Evolutionary conservation across 106 monocot genomes (phyloP).

Genomic region (Allium fistulosum): DNA sequence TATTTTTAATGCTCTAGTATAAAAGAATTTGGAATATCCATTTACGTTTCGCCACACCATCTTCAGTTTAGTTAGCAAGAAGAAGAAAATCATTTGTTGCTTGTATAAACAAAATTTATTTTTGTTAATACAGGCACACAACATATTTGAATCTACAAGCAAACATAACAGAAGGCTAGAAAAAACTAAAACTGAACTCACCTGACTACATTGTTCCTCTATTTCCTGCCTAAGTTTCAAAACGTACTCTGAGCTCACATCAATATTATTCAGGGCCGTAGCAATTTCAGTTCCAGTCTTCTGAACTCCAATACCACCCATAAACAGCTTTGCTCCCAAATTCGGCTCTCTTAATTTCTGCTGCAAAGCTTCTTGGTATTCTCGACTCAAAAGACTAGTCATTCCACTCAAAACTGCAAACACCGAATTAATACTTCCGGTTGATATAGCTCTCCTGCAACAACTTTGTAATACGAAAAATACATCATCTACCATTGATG

Average conservation of each 20-base stretch:
- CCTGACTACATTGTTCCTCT: slow-evolving; percentile 83
- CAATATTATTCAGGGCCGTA: slow-evolving; percentile 86
- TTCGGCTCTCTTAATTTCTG: slow-evolving; percentile 89
- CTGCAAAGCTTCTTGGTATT: slow-evolving; percentile 93
- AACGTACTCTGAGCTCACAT: slow-evolving; percentile 89
- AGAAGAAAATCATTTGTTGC: too few relatives aligned
- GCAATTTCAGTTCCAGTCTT: slow-evolving; percentile 86
- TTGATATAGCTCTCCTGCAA: slow-evolving; percentile 79
- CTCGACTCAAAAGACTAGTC: slow-evolving; percentile 63
- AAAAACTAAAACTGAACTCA: slow-evolving; percentile 17
- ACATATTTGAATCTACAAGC: background rate
- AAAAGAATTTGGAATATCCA: too few relatives aligned
- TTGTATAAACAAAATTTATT: too few relatives aligned
- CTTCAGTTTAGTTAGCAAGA: too few relatives aligned
- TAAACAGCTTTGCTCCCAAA: slow-evolving; percentile 74
- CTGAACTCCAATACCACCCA: slow-evolving; percentile 73
- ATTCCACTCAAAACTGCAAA: slow-evolving; percentile 73
- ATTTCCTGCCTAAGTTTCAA: slow-evolving; percentile 87
- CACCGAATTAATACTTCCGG: slow-evolving; percentile 78
- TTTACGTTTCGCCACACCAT: too few relatives aligned
- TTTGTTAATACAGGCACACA: too few relatives aligned
- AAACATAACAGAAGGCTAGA: background rate
- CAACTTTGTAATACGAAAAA: slow-evolving; percentile 97
- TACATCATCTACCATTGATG: slow-evolving; percentile 94
- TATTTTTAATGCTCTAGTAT: too few relatives aligned